Conservation (phyloP, 345 rosid genomes). For the Hypericum perforatum region DNA sequence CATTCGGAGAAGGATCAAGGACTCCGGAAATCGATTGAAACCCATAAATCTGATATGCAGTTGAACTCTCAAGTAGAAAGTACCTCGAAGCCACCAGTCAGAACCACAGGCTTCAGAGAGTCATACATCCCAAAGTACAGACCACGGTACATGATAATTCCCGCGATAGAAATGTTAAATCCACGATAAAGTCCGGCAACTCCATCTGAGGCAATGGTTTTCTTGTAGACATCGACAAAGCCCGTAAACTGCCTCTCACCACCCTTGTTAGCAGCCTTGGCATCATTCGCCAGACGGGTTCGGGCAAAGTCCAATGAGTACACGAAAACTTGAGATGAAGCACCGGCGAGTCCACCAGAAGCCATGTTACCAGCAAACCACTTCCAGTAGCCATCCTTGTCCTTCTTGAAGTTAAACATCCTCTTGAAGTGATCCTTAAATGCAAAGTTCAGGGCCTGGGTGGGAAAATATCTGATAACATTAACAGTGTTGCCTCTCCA, state of each 20-base stretch:
- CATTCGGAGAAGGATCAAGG: background rate
- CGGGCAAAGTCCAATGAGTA: conserved; percentile 27
- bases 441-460: conserved; percentile 27
- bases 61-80: background rate
- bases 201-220: background rate
- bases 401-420: conserved; percentile 24
- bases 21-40: background rate
- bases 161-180: background rate
- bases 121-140: conserved; percentile 5
- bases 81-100: conserved; percentile 1
- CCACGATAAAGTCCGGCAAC: conserved; percentile 3
- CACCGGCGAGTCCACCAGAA: conserved; percentile 28
- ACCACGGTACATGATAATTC: conserved; percentile 1
- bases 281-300: conserved; percentile 14
- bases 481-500: conserved; percentile 28
- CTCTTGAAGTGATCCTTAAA: conserved; percentile 30
- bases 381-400: conserved; percentile 23
- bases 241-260: conserved; percentile 1
- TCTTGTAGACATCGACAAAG: conserved; percentile 1
- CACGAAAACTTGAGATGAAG: conserved; percentile 21
- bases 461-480: conserved; percentile 27
- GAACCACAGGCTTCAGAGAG: conserved; percentile 4
- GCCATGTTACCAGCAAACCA: conserved; percentile 27
- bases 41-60: background rate
- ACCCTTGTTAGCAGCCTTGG: conserved; percentile 4